phyloP scores from a whole-genome alignment of 495 filamentous ascomycete genomes.

The Penicillium ochrochloron region DNA sequence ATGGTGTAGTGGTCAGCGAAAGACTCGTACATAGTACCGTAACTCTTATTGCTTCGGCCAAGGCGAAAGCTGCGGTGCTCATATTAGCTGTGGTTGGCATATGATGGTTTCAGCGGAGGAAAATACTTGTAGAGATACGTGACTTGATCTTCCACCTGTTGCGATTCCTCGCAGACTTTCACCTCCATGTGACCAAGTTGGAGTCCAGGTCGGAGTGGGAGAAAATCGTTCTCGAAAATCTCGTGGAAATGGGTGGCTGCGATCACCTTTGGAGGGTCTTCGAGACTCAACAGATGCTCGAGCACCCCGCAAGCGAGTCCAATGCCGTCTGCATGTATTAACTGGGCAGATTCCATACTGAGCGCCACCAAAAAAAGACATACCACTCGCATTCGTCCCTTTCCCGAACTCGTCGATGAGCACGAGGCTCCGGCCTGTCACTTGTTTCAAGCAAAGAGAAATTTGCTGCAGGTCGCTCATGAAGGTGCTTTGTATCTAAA shows the following conservation, averaged over 20 bases:
- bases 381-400: constrained; percentile 75
- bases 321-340: constrained; percentile 66
- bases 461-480: constrained; percentile 92
- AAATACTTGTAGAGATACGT: constrained; percentile 83
- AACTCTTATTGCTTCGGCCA: constrained; percentile 79
- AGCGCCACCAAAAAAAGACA: constrained; percentile 5
- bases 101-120: background rate
- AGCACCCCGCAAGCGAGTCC: constrained; percentile 85
- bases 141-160: constrained; percentile 70
- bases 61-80: constrained; percentile 48
- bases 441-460: constrained; percentile 74
- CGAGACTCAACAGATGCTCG: constrained; percentile 67
- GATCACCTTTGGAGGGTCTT: constrained; percentile 78
- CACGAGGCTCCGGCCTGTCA: constrained; percentile 76
- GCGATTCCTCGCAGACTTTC: constrained; percentile 63
- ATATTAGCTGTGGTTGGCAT: constrained; percentile 23
- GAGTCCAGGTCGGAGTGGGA: constrained; percentile 61
- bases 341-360: background rate
- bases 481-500: constrained; percentile 82
- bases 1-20: background rate
- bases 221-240: constrained; percentile 77
- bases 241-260: constrained; percentile 95
- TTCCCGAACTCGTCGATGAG: constrained; percentile 97
- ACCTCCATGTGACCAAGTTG: constrained; percentile 88
- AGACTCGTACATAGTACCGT: constrained; percentile 66